phyloP scores from a whole-genome alignment of 345 rosid species.

The Noccaea bulbosa region DNA sequence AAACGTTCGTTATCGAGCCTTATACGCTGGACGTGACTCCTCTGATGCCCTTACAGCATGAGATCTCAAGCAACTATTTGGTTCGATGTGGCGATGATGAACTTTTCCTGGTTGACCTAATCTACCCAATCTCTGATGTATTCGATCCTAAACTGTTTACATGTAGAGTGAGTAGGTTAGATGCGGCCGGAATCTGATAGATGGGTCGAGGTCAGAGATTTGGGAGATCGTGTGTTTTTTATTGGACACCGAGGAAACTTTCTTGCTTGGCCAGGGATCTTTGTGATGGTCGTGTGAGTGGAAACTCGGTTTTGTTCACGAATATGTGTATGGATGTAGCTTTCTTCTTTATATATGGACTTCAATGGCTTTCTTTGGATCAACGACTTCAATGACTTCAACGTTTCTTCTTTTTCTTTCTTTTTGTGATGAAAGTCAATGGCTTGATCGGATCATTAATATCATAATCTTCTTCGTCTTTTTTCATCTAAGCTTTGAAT shows the following conservation, averaged over 20 bases:
- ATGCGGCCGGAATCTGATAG: not conserved
- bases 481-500: conserved; percentile 1
- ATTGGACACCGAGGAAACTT: not conserved
- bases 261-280: not conserved
- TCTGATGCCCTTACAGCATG: not conserved
- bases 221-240: not conserved
- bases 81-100: conserved; percentile 1
- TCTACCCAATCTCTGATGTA: too few species aligned
- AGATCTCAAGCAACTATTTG: not conserved
- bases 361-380: too few species aligned
- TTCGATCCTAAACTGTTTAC: too few species aligned
- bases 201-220: not conserved
- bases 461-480: not conserved
- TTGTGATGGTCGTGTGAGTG: conserved; percentile 10
- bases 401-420: conserved; percentile 10
- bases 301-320: conserved; percentile 4
- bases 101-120: not conserved
- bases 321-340: not conserved
- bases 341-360: not conserved
- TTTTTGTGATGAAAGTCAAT: conserved; percentile 8
- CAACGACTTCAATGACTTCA: too few species aligned
- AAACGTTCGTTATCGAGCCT: not conserved
- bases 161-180: conserved; percentile 1
- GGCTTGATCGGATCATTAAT: not conserved
- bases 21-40: not conserved